Evolutionary conservation across 2,329 filamentous ascomycete species (phyloP).

Genomic region (Cladophialophora immunda): DNA sequence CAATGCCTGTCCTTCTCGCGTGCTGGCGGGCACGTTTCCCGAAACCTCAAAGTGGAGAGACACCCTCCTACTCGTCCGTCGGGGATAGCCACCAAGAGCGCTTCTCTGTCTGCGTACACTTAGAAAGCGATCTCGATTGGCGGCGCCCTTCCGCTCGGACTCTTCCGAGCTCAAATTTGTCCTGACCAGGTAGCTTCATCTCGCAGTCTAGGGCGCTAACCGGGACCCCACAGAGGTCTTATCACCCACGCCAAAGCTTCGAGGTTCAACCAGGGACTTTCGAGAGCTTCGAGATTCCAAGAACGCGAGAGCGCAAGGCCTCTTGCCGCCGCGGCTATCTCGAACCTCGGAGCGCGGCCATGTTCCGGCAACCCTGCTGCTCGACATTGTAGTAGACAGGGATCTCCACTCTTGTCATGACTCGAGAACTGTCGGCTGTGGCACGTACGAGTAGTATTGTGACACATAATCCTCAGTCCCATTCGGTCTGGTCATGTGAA

Average conservation of each 20-base stretch:
- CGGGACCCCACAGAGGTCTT: background rate
- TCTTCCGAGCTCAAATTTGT: background rate
- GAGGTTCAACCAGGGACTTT: background rate
- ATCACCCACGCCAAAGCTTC: background rate
- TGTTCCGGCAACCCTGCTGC: background rate
- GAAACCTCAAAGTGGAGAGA: background rate
- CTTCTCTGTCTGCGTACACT: background rate
- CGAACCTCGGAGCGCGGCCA: background rate
- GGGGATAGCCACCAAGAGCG: background rate
- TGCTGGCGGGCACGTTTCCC: background rate
- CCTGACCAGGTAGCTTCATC: background rate
- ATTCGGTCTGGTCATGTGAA: background rate
- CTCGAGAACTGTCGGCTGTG: background rate
- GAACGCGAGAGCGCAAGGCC: background rate
- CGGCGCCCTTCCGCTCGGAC: background rate
- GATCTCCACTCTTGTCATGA: background rate
- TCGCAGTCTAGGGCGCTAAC: background rate
- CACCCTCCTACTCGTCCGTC: background rate
- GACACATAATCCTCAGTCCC: background rate
- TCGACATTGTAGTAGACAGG: background rate
- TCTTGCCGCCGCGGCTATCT: background rate
- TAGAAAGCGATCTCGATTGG: background rate
- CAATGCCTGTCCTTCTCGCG: background rate
- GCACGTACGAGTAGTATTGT: background rate
- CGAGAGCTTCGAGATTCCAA: background rate